Conservation (phyloP, 192 early-diverging fungal species). For the Thamnidium elegans region DNA sequence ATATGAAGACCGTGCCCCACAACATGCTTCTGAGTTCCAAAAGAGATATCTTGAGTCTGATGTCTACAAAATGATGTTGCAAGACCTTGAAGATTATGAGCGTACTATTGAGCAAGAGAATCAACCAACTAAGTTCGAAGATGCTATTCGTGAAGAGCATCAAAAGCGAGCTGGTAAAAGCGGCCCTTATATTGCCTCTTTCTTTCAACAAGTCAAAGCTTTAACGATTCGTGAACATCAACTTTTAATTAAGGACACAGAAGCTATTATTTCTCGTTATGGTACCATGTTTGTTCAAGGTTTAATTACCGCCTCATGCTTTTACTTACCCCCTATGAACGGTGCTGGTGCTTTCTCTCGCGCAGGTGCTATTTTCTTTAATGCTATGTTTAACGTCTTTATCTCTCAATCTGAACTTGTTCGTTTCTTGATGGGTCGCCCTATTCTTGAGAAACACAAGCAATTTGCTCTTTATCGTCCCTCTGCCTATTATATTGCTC, state of each 20-base stretch:
- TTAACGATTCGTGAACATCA: constrained; percentile 62
- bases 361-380: constrained; percentile 73
- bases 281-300: constrained; percentile 58
- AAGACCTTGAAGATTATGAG: constrained; percentile 46
- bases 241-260: constrained; percentile 54
- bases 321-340: constrained; percentile 53
- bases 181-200: constrained; percentile 65
- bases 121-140: constrained; percentile 35
- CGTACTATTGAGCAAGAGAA: constrained; percentile 20
- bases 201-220: constrained; percentile 57
- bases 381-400: constrained; percentile 49
- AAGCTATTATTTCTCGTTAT: constrained; percentile 50
- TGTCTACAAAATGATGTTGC: constrained; percentile 36
- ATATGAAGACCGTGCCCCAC: constrained; percentile 53
- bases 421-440: constrained; percentile 65
- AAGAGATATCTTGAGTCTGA: constrained; percentile 43
- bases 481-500: constrained; percentile 53
- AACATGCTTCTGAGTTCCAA: constrained; percentile 64
- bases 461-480: constrained; percentile 67
- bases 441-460: constrained; percentile 78
- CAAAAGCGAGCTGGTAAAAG: constrained; percentile 43
- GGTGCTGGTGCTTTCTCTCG: constrained; percentile 72
- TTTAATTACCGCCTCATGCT: constrained; percentile 69
- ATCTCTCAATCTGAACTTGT: constrained; percentile 73
- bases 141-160: constrained; percentile 56